Percentiles rank a stretch among this genome's conserved stretches.
phyloP scores from a whole-genome alignment of 805 yeast genomes.

The Zygosaccharomyces bisporus region DNA sequence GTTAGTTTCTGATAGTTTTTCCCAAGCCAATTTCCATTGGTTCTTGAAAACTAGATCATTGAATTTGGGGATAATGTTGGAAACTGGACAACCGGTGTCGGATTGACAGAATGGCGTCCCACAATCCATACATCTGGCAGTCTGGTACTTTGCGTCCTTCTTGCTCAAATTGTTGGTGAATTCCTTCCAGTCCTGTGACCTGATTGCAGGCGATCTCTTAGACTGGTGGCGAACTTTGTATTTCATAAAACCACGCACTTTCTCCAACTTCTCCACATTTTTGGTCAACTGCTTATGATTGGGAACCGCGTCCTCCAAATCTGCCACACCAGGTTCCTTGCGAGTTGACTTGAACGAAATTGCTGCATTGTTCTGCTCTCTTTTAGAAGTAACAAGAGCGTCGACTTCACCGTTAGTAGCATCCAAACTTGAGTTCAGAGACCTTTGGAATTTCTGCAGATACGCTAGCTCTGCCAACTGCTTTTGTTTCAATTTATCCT shows the following conservation, averaged over 20 bases:
- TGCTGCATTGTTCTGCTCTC: slow-evolving; percentile 17
- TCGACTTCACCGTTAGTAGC: slow-evolving; percentile 85
- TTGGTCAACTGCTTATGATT: slow-evolving; percentile 64
- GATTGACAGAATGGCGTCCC: slow-evolving; percentile 99
- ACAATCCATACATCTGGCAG: slow-evolving; percentile 99
- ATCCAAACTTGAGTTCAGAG: slow-evolving; percentile 72
- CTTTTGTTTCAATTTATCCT: slow-evolving; percentile 61
- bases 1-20: slow-evolving; percentile 89
- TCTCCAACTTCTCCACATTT: slow-evolving; percentile 55
- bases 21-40: slow-evolving; percentile 91
- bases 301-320: slow-evolving; percentile 82
- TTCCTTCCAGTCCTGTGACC: slow-evolving; percentile 92
- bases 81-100: slow-evolving; percentile 96
- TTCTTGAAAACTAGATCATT: slow-evolving; percentile 93
- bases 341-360: slow-evolving; percentile 35
- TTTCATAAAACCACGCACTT: slow-evolving; percentile 87
- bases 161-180: slow-evolving; percentile 74
- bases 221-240: slow-evolving; percentile 85
- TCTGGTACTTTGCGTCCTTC: slow-evolving; percentile 83
- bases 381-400: slow-evolving; percentile 44
- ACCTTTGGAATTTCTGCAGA: slow-evolving; percentile 65
- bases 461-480: slow-evolving; percentile 54
- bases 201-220: slow-evolving; percentile 70
- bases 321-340: slow-evolving; percentile 79
- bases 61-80: slow-evolving; percentile 97